These are phyloP conservation scores for Cnidoscolus chayamansa DNA, from an alignment of 441 rosid species.

Conservation along the genomic window DNA sequence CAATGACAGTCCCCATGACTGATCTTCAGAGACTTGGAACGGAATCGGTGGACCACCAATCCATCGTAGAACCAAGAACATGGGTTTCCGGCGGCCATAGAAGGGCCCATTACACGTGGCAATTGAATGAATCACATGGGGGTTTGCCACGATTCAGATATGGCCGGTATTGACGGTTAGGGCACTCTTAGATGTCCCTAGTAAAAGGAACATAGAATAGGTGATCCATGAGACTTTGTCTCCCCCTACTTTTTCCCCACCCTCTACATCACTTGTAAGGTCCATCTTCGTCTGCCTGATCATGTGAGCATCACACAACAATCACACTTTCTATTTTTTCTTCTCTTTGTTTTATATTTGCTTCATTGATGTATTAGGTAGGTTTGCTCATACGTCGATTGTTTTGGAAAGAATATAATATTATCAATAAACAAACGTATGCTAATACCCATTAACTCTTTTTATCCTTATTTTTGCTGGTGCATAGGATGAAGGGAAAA, in stretches of 20 bases:
- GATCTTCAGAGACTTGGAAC: neutral
- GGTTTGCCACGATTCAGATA: slow-evolving; percentile 28
- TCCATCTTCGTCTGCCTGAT: slow-evolving; percentile 15
- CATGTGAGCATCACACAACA: slow-evolving; percentile 1
- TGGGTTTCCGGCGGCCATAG: slow-evolving; percentile 17
- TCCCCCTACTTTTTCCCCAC: slow-evolving; percentile 5
- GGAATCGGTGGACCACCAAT: slow-evolving; percentile 15
- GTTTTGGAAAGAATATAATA: too few relatives aligned
- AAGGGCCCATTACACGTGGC: slow-evolving; percentile 25
- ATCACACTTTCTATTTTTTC: neutral
- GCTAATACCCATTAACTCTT: too few relatives aligned
- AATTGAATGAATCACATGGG: slow-evolving; percentile 30
- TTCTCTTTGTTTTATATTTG: too few relatives aligned
- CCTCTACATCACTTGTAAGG: slow-evolving; percentile 2
- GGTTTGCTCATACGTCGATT: too few relatives aligned
- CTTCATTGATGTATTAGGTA: too few relatives aligned
- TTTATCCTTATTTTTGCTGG: too few relatives aligned
- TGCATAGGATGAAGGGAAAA: too few relatives aligned
- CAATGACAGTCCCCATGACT: neutral
- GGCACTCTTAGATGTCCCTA: slow-evolving; percentile 30
- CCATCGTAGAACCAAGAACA: slow-evolving; percentile 2
- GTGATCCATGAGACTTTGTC: slow-evolving; percentile 33
- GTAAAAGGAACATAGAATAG: slow-evolving; percentile 24
- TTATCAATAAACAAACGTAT: too few relatives aligned
- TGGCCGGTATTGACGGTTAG: slow-evolving; percentile 40